Conservation (phyloP, 805 yeast species). For the Blastobotrys attinorum region DNA sequence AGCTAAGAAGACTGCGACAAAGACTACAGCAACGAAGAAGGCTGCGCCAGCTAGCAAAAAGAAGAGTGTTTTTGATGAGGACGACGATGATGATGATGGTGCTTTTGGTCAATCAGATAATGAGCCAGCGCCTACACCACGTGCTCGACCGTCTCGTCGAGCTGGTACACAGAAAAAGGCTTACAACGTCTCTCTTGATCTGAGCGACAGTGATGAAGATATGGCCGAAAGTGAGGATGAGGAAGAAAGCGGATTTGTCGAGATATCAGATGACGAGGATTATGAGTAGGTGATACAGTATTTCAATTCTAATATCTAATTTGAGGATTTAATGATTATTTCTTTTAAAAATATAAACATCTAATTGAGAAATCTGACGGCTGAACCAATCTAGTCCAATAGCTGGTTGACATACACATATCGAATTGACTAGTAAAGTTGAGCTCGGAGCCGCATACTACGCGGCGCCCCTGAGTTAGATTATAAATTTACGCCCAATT, state of each 20-base stretch:
- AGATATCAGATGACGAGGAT: not conserved
- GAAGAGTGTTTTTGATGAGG: not conserved
- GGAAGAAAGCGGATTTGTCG: slow-evolving; percentile 8
- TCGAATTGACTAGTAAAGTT: no score
- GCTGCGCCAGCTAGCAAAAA: not conserved
- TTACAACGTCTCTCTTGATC: slow-evolving; percentile 24
- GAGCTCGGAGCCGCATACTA: no score
- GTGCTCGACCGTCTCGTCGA: slow-evolving; percentile 1
- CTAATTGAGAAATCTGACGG: no score
- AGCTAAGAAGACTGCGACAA: not conserved
- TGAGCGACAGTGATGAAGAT: slow-evolving; percentile 9
- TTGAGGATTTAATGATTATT: no score
- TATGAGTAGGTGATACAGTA: no score
- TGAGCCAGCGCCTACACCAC: slow-evolving; percentile 5
- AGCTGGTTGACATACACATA: no score
- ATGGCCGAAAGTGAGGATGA: slow-evolving; percentile 14
- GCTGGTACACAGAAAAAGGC: slow-evolving; percentile 21
- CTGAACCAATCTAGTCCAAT: no score
- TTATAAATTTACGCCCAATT: no score
- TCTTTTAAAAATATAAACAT: no score
- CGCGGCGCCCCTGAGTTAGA: no score
- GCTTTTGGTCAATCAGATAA: slow-evolving; percentile 2
- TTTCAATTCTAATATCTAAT: no score
- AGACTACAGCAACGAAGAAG: slow-evolving; percentile 2
- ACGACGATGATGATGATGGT: slow-evolving; percentile 4